phyloP scores from a whole-genome alignment of 352 stramenopile species.

The Blastocystis sp. region DNA sequence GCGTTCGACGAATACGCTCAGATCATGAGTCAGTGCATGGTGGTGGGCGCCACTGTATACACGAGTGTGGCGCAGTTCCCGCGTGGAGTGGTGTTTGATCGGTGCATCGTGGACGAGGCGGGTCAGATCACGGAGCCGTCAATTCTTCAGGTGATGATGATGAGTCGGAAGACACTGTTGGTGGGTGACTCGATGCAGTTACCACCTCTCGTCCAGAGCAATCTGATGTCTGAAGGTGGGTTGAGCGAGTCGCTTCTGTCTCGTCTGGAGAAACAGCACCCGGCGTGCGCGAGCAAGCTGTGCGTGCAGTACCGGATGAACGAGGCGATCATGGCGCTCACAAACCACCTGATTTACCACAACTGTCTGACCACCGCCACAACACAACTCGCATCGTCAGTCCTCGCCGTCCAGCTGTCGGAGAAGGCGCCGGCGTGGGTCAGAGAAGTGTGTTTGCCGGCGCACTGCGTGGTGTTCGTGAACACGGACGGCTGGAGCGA shows the following conservation, averaged over 20 bases:
- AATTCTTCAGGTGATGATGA: constrained; percentile 87
- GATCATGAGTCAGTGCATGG: background rate
- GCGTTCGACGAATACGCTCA: constrained; percentile 37
- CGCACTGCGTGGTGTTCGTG: constrained; percentile 82
- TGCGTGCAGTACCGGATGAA: constrained; percentile 98
- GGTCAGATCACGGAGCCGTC: constrained; percentile 95
- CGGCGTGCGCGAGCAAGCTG: constrained; percentile 81
- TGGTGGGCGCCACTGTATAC: constrained; percentile 64
- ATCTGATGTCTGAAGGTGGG: constrained; percentile 84
- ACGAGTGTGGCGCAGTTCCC: constrained; percentile 76
- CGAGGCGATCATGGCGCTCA: constrained; percentile 90
- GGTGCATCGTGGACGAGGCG: constrained; percentile 96
- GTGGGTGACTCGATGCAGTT: constrained; percentile 97
- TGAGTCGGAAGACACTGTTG: constrained; percentile 90
- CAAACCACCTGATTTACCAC: constrained; percentile 90
- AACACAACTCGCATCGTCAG: constrained; percentile 76
- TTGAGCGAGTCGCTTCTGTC: constrained; percentile 88
- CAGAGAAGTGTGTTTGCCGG: constrained; percentile 74
- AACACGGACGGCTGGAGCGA: constrained; percentile 80
- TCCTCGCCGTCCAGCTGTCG: background rate
- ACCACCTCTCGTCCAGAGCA: constrained; percentile 88
- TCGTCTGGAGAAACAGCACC: constrained; percentile 83
- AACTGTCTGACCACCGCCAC: constrained; percentile 82
- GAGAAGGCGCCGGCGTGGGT: constrained; percentile 74
- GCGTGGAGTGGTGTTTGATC: constrained; percentile 87